Base-by-base conservation (phyloP, 495 filamentous ascomycete species). In the Penicillium flavigenum region DNA sequence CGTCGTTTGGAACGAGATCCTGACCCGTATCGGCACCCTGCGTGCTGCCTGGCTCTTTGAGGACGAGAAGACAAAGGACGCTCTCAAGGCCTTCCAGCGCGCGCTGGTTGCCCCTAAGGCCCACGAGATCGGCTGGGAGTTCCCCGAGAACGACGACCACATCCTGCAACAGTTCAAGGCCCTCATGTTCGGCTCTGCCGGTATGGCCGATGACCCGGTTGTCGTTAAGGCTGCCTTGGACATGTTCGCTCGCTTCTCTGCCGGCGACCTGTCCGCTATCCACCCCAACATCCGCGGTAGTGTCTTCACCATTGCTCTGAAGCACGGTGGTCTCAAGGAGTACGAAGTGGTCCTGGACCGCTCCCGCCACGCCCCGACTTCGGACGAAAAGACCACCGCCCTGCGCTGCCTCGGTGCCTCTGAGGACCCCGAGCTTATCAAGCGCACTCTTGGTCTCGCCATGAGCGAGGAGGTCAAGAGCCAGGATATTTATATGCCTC, bases 331-430 rank as follows among this genome's bases (percentile, higher is more conserved):
- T 38, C 75, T 80, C 56, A 82, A 83, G 72, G 85, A 87, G 60
- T 83, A 79, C 75, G 83, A 98, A 52, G 80, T 82, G 26, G 78
- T 98, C 34, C 72, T 94, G 44, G 79, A 93, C 69, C 90, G 89
- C 56, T 96, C 91, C 79, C 86, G 83, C 58, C 83, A 82, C n/a
- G 91, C 90, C n/a, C 83, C 80, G 48, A 96, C 89, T 70, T 88
- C 87, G 47, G 93, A 97, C 67, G 93, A 98, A 79, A 90, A 92
- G 72, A 96, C 95, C 66, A 94, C 91, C n/a, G 92, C 93, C 0
- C 83, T 98, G 34, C 89, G 94, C 60, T 85, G 84, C 58, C 81
- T 98, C 9, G 92, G 94, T 47, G 83, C 91, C 50, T 85, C 90
- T 31, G 87, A 88, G 60, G 77, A 87, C 44, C 84, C 89, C 14